Evolutionary conservation across 495 filamentous ascomycete species (phyloP).

Genomic region (Penicillium nucicola): DNA sequence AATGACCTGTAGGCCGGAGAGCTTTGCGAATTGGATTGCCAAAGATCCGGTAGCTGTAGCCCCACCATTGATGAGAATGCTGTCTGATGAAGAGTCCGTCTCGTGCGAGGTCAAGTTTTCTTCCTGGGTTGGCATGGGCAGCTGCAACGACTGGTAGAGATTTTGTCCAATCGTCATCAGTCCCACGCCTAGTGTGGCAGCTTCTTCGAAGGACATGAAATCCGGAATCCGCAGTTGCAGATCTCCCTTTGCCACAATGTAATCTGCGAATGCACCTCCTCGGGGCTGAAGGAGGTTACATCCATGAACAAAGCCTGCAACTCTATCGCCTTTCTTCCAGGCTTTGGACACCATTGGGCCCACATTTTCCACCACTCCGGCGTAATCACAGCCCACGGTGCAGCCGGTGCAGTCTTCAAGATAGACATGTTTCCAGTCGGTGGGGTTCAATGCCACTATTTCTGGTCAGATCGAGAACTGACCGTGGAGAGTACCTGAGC

Average conservation of each 20-base stretch:
- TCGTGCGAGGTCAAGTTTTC: neutral
- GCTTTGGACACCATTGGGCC: constrained; percentile 39
- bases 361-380: constrained; percentile 51
- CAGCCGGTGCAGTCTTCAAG: constrained; percentile 17
- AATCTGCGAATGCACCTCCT: constrained; percentile 48
- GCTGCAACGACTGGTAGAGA: constrained; percentile 6
- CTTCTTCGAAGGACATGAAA: constrained; percentile 42
- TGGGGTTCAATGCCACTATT: constrained; percentile 51
- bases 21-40: neutral
- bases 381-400: constrained; percentile 55
- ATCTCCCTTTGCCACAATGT: constrained; percentile 40
- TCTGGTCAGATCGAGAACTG: neutral
- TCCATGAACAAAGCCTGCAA: constrained; percentile 22
- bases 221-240: constrained; percentile 46
- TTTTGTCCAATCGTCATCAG: constrained; percentile 29
- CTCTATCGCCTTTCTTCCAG: constrained; percentile 30
- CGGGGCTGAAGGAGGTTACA: constrained; percentile 35
- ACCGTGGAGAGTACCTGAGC: neutral
- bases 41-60: neutral
- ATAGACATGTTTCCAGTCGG: constrained; percentile 53
- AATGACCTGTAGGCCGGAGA: constrained; percentile 16
- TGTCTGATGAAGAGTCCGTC: neutral
- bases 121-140: neutral
- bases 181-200: constrained; percentile 47
- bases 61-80: neutral